Conservation (phyloP, 202 grass and related monocot genomes). For the Panicum hallii region DNA sequence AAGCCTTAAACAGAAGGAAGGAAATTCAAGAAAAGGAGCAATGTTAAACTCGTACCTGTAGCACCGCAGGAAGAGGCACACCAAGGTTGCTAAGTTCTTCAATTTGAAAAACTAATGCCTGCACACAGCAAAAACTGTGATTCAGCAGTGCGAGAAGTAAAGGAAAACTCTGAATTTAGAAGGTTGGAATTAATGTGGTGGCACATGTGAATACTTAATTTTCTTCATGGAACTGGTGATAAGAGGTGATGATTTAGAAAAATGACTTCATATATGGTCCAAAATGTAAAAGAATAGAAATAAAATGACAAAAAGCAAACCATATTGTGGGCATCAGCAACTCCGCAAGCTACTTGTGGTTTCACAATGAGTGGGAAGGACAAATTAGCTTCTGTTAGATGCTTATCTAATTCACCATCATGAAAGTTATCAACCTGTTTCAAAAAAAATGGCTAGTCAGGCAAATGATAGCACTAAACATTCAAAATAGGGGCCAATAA, state of each 20-base stretch:
- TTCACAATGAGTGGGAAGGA: constrained; percentile 92
- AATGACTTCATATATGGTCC: background rate
- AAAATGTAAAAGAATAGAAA: constrained; percentile 24
- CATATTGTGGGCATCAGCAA: constrained; percentile 96
- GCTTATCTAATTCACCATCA: constrained; percentile 60
- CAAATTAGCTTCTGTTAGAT: constrained; percentile 68
- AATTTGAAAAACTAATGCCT: constrained; percentile 90
- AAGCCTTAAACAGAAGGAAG: constrained; percentile 8
- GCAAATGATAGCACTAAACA: constrained; percentile 5
- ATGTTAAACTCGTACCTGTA: constrained; percentile 64
- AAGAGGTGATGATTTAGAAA: constrained; percentile 5
- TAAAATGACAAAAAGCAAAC: constrained; percentile 52
- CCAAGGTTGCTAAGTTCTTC: constrained; percentile 82
- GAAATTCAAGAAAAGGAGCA: constrained; percentile 14
- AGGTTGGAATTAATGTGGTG: background rate
- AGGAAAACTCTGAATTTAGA: constrained; percentile 19
- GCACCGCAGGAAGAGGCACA: constrained; percentile 89
- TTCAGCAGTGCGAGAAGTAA: constrained; percentile 34
- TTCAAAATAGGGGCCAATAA: background rate
- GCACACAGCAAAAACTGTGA: constrained; percentile 32
- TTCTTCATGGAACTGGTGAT: constrained; percentile 4
- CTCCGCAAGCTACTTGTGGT: constrained; percentile 95
- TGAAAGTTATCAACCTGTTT: constrained; percentile 68
- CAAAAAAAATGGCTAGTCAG: constrained; percentile 32
- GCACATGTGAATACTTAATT: background rate